phyloP scores from a whole-genome alignment of 805 yeast species.

The Wilhelminamyces savonicus region DNA sequence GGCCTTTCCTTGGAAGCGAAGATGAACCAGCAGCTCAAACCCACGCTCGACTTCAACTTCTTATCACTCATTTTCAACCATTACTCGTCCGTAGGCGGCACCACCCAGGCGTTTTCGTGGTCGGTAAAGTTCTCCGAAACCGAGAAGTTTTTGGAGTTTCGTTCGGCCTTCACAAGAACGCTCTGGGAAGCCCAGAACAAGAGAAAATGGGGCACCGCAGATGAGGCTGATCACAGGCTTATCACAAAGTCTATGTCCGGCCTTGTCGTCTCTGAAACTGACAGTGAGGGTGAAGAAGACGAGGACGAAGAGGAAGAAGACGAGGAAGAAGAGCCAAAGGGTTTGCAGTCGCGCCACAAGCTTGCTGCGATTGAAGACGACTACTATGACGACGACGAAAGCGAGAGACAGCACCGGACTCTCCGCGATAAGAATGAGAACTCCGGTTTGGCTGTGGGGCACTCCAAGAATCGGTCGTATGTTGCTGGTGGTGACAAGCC shows the following conservation, averaged over 20 bases:
- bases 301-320: slow-evolving; percentile 15
- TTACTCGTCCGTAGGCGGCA: slow-evolving; percentile 12
- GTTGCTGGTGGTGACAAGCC: slow-evolving; percentile 74
- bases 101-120: slow-evolving; percentile 49
- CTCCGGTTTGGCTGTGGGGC: slow-evolving; percentile 65
- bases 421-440: slow-evolving; percentile 39
- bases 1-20: slow-evolving; percentile 5
- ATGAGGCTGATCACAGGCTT: slow-evolving; percentile 45
- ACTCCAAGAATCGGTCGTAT: slow-evolving; percentile 63
- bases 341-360: neutral
- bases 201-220: slow-evolving; percentile 38
- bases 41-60: slow-evolving; percentile 55
- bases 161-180: slow-evolving; percentile 42
- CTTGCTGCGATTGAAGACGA: slow-evolving; percentile 11
- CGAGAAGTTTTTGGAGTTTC: slow-evolving; percentile 43
- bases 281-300: slow-evolving; percentile 22
- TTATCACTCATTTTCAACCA: slow-evolving; percentile 63
- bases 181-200: slow-evolving; percentile 59
- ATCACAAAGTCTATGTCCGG: slow-evolving; percentile 45
- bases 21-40: slow-evolving; percentile 46
- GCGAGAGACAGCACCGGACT: slow-evolving; percentile 20
- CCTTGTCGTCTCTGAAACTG: slow-evolving; percentile 29
- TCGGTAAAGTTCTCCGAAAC: slow-evolving; percentile 47
- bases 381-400: slow-evolving; percentile 33
- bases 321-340: slow-evolving; percentile 18